These are phyloP conservation scores for Argentina anserina DNA, from an alignment of 306 rosid species.

Conservation along the genomic window DNA sequence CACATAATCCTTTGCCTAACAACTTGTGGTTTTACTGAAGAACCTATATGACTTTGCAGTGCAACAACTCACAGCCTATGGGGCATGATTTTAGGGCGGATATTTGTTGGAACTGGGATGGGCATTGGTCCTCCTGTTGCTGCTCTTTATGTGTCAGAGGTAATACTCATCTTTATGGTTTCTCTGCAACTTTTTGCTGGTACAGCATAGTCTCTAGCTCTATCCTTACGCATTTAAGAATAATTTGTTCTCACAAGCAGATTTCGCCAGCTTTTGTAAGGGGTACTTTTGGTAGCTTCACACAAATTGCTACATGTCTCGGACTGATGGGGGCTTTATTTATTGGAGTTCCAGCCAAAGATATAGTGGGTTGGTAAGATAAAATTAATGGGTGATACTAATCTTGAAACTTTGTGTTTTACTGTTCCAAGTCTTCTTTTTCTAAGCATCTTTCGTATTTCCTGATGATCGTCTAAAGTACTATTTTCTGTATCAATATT, in stretches of 20 bases:
- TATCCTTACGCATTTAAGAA: conserved; percentile 2
- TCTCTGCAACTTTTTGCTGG: conserved; percentile 14
- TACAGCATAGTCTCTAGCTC: conserved; percentile 6
- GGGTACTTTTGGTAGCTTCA: conserved; percentile 73
- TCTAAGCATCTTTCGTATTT: conserved; percentile 8
- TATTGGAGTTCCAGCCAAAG: conserved; percentile 75
- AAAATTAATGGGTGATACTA: conserved; percentile 10
- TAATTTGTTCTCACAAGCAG: conserved; percentile 37
- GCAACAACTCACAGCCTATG: conserved; percentile 61
- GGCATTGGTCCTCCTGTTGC: conserved; percentile 86
- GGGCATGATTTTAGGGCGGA: conserved; percentile 88
- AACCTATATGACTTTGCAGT: conserved; percentile 32
- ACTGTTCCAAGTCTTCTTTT: background rate
- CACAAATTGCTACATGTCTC: conserved; percentile 85
- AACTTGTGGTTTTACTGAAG: background rate
- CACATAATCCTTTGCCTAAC: conserved; percentile 12
- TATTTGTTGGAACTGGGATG: conserved; percentile 81
- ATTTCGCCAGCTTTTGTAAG: conserved; percentile 73
- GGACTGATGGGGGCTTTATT: conserved; percentile 70
- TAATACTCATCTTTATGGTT: conserved; percentile 20
- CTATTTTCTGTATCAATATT: conserved; percentile 10
- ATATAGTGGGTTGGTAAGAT: conserved; percentile 71
- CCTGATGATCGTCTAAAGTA: conserved; percentile 7
- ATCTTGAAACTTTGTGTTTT: conserved; percentile 12
- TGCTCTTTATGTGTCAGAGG: conserved; percentile 88